These are phyloP conservation scores for Akanthomyces uredinophilus DNA, from an alignment of 2,329 filamentous ascomycete species.

Conservation along the genomic window DNA sequence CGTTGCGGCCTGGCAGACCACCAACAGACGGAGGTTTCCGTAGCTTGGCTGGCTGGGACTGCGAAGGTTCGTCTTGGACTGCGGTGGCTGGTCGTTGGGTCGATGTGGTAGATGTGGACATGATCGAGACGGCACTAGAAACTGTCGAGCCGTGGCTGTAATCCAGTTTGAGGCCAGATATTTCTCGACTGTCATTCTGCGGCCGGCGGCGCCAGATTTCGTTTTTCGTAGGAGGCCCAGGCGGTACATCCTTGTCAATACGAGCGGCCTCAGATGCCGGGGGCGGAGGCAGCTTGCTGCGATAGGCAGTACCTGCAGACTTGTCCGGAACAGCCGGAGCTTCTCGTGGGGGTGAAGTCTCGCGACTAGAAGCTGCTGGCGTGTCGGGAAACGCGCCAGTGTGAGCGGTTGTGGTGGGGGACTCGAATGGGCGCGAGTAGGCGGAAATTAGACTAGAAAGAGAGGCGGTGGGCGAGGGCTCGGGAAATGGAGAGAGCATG, in stretches of 20 bases:
- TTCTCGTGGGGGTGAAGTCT: conserved; percentile 12
- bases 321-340: conserved; percentile 6
- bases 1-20: conserved; percentile 27
- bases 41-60: background rate
- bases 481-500: conserved; percentile 18
- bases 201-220: conserved; percentile 48
- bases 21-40: conserved; percentile 18
- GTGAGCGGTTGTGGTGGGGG: conserved; percentile 34
- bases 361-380: conserved; percentile 20
- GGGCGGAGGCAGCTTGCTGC: background rate
- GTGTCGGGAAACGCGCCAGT: conserved; percentile 35
- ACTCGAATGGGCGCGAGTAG: conserved; percentile 45
- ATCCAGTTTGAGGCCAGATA: conserved; percentile 45
- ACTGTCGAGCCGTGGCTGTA: conserved; percentile 48
- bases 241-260: conserved; percentile 18
- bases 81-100: conserved; percentile 17
- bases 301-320: background rate
- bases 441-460: conserved; percentile 52
- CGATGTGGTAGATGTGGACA: conserved; percentile 8
- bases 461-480: conserved; percentile 42
- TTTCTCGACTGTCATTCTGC: conserved; percentile 40
- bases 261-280: background rate
- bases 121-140: conserved; percentile 22
- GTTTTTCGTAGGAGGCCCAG: conserved; percentile 26
- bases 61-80: conserved; percentile 17